These are phyloP conservation scores for Solanum chacoense DNA, from an alignment of 305 asterid species.

Conservation along the genomic window DNA sequence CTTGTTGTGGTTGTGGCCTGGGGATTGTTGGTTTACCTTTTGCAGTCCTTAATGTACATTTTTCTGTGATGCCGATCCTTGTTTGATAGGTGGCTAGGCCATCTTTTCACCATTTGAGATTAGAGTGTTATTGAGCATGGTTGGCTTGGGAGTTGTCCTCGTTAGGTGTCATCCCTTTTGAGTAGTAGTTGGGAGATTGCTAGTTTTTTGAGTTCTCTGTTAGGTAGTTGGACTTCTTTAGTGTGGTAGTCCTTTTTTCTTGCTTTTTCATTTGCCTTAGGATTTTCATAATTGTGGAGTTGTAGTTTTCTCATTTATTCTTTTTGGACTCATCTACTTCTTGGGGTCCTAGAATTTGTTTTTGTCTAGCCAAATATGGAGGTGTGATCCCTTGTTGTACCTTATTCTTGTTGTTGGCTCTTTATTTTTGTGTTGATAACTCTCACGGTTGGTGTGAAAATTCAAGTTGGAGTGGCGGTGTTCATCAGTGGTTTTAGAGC, in stretches of 20 bases:
- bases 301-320: background rate
- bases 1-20: background rate
- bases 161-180: background rate
- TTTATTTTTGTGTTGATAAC: background rate
- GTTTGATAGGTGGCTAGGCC: background rate
- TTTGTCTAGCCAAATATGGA: background rate
- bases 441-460: background rate
- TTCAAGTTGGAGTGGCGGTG: background rate
- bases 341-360: background rate
- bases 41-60: background rate
- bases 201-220: background rate
- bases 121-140: background rate
- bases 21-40: too few relatives aligned
- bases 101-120: too few relatives aligned
- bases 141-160: background rate
- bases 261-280: background rate
- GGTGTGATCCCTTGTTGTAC: background rate
- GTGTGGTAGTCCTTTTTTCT: background rate
- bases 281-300: too few relatives aligned
- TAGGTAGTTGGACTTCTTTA: background rate
- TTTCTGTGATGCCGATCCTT: background rate
- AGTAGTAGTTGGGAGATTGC: background rate
- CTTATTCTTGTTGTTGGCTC: background rate
- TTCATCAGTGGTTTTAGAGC: background rate
- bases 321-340: background rate